Conservation (phyloP, 768 basidiomycete species). For the Mycena indigotica region DNA sequence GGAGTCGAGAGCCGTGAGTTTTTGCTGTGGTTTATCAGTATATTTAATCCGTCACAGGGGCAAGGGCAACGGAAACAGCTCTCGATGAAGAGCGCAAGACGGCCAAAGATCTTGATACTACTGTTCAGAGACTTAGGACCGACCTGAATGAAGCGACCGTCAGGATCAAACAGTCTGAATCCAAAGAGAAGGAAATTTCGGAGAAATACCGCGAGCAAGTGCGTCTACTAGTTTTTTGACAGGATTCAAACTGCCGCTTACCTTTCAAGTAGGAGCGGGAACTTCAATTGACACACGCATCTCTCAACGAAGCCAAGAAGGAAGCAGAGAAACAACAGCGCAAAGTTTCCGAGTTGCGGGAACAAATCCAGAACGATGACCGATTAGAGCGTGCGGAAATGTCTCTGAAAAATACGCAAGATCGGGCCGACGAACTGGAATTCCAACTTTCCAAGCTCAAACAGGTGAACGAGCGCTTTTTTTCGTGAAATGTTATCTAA, state of each 20-base stretch:
- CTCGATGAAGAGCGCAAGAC: constrained; percentile 47
- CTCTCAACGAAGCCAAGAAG: constrained; percentile 52
- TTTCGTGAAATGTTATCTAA: constrained; percentile 3
- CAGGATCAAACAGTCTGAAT: constrained; percentile 44
- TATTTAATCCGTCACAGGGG: constrained; percentile 34
- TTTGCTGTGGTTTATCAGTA: background rate
- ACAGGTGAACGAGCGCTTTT: constrained; percentile 51
- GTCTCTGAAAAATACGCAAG: constrained; percentile 75
- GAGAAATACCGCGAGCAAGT: constrained; percentile 70
- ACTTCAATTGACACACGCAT: constrained; percentile 62
- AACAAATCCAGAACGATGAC: constrained; percentile 83
- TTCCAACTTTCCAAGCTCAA: constrained; percentile 78
- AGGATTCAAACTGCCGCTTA: constrained; percentile 23
- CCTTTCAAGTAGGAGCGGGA: constrained; percentile 74
- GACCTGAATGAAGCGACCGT: constrained; percentile 40
- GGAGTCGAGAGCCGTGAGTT: constrained; percentile 63
- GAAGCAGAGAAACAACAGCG: constrained; percentile 58
- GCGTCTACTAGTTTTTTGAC: constrained; percentile 58
- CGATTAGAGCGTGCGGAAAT: constrained; percentile 73
- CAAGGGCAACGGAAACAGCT: constrained; percentile 42
- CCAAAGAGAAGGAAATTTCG: constrained; percentile 55
- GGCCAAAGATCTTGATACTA: constrained; percentile 41
- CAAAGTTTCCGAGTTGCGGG: constrained; percentile 71
- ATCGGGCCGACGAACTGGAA: constrained; percentile 81
- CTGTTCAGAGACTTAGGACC: constrained; percentile 45